phyloP scores from a whole-genome alignment of 495 filamentous ascomycete genomes.

The Podospora tetraspora region DNA sequence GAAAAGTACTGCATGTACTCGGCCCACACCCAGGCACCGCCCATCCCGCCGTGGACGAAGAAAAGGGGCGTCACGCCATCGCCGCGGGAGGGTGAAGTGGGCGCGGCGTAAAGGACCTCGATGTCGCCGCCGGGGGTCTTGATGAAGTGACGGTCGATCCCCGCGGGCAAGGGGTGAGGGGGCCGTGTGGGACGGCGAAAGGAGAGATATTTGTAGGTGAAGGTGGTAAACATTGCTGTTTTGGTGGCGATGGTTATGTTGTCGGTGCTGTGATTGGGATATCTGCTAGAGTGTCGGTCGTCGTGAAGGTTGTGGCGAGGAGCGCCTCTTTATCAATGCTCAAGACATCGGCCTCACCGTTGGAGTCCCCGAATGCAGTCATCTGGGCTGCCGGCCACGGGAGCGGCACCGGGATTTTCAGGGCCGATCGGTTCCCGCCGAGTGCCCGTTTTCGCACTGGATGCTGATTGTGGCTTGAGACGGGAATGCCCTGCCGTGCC shows the following conservation, averaged over 20 bases:
- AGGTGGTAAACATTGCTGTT: constrained; percentile 13
- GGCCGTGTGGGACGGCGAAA: constrained; percentile 20
- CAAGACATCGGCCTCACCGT: not conserved
- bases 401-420: not conserved
- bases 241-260: not conserved
- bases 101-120: constrained; percentile 35
- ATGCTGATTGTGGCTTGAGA: constrained; percentile 11
- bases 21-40: constrained; percentile 43
- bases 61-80: constrained; percentile 28
- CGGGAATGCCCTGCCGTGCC: not conserved
- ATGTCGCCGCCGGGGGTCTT: constrained; percentile 34
- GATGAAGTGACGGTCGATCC: constrained; percentile 31
- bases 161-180: constrained; percentile 25
- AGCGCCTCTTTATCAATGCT: not conserved
- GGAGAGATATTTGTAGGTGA: constrained; percentile 28
- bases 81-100: constrained; percentile 4
- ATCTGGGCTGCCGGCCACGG: not conserved
- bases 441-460: not conserved
- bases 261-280: not conserved
- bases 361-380: not conserved
- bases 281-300: not conserved
- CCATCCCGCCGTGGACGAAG: constrained; percentile 47
- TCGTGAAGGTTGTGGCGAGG: not conserved
- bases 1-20: constrained; percentile 43
- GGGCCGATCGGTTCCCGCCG: not conserved